Evolutionary conservation across 108 stramenopile genomes (phyloP).

Genomic region (Pseudonitzschia multiseries): DNA sequence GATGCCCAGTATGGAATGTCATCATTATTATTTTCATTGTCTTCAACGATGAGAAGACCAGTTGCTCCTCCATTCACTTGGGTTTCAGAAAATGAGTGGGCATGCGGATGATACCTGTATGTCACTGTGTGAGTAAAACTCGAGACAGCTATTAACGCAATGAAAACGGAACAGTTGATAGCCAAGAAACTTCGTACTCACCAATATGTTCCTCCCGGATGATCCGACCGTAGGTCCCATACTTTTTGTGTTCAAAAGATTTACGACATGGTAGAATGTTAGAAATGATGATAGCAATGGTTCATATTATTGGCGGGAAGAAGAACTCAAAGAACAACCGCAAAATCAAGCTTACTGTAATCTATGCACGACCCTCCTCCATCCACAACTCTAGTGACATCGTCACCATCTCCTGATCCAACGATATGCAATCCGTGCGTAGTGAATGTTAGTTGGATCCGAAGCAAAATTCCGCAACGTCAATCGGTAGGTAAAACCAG

Average conservation of each 20-base stretch:
- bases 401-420: slow-evolving; percentile 20
- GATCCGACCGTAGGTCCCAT: slow-evolving; percentile 18
- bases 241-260: not conserved
- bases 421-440: slow-evolving; percentile 25
- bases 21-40: not conserved
- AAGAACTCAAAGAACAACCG: not conserved
- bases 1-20: slow-evolving; percentile 16
- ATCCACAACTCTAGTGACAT: slow-evolving; percentile 22
- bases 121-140: not conserved
- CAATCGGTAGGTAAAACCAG: slow-evolving; percentile 15
- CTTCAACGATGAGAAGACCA: slow-evolving; percentile 42
- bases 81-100: slow-evolving; percentile 15
- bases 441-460: slow-evolving; percentile 26
- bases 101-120: slow-evolving; percentile 44
- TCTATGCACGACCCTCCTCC: slow-evolving; percentile 15
- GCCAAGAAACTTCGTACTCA: not conserved
- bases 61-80: slow-evolving; percentile 41
- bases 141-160: not conserved
- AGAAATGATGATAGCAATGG: not conserved
- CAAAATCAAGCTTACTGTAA: slow-evolving; percentile 8
- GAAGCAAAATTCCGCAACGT: slow-evolving; percentile 18
- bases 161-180: not conserved
- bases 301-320: too few species aligned
- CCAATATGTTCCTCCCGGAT: slow-evolving; percentile 29
- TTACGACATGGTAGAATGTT: not conserved